Conservation (phyloP, 2,329 filamentous ascomycete genomes). For the Aschersonia sp. region DNA sequence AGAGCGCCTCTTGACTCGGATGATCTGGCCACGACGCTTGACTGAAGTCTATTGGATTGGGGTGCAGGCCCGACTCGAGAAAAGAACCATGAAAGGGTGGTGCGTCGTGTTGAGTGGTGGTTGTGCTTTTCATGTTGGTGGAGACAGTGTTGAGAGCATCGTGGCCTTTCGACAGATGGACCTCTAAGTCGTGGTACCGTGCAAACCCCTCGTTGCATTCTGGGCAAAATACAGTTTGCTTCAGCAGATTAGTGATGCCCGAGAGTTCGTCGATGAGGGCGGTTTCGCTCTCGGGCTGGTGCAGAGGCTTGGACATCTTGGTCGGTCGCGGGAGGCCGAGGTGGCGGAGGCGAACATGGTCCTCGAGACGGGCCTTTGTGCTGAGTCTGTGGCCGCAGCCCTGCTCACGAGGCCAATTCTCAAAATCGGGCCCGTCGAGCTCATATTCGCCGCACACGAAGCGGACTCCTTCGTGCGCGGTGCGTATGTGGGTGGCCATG, state of each 20-base stretch:
- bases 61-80: no score
- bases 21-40: not conserved
- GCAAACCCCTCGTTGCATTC: conserved; percentile 32
- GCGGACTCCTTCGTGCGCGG: conserved; percentile 59
- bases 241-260: conserved; percentile 23
- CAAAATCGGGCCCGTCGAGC: conserved; percentile 40
- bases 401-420: conserved; percentile 47
- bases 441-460: conserved; percentile 68
- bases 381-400: conserved; percentile 66
- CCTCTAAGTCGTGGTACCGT: conserved; percentile 33
- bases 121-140: not conserved
- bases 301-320: conserved; percentile 10
- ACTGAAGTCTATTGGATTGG: not conserved
- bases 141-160: not conserved
- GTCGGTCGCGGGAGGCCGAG: conserved; percentile 37
- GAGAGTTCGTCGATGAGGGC: conserved; percentile 28
- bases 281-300: conserved; percentile 3
- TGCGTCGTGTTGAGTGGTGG: not conserved
- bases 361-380: conserved; percentile 65
- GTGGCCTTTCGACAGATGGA: conserved; percentile 25
- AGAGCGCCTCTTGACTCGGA: not conserved
- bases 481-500: conserved; percentile 63
- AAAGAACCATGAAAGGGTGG: not conserved
- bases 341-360: conserved; percentile 74
- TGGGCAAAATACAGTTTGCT: conserved; percentile 28